Evolutionary conservation across 208 protist genomes (phyloP).

Genomic region (Plasmodiophora brassicae): DNA sequence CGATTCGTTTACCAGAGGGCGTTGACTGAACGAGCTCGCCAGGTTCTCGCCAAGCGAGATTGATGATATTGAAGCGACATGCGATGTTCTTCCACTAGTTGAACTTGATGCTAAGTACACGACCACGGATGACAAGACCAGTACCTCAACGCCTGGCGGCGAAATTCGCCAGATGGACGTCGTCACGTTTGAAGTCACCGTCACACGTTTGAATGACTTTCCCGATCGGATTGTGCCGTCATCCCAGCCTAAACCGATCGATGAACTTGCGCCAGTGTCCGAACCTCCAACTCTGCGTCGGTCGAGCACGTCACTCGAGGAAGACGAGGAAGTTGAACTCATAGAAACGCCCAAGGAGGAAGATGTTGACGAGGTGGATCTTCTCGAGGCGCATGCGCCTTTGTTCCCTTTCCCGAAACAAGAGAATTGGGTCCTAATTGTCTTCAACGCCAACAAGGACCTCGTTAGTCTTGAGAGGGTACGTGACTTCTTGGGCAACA

Average conservation of each 20-base stretch:
- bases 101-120: not conserved
- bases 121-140: not conserved
- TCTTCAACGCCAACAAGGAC: slow-evolving; percentile 1
- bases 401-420: slow-evolving; percentile 13
- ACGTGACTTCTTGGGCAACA: not conserved
- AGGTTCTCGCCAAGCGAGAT: not conserved
- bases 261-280: too few species aligned
- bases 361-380: not conserved
- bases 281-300: too few species aligned
- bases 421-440: slow-evolving; percentile 5
- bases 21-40: too few species aligned
- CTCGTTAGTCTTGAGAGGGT: slow-evolving; percentile 1
- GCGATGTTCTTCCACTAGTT: not conserved
- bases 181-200: not conserved
- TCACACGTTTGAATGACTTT: not conserved
- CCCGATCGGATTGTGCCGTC: not conserved
- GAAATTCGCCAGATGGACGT: slow-evolving; percentile 4
- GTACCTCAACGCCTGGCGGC: too few species aligned
- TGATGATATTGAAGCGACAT: not conserved
- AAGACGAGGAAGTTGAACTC: not conserved
- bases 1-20: not conserved
- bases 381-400: not conserved
- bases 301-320: too few species aligned
- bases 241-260: too few species aligned
- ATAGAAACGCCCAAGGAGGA: not conserved